These are phyloP conservation scores for Geotrichum fermentans DNA, from an alignment of 1,139 yeast genomes.

Conservation along the genomic window DNA sequence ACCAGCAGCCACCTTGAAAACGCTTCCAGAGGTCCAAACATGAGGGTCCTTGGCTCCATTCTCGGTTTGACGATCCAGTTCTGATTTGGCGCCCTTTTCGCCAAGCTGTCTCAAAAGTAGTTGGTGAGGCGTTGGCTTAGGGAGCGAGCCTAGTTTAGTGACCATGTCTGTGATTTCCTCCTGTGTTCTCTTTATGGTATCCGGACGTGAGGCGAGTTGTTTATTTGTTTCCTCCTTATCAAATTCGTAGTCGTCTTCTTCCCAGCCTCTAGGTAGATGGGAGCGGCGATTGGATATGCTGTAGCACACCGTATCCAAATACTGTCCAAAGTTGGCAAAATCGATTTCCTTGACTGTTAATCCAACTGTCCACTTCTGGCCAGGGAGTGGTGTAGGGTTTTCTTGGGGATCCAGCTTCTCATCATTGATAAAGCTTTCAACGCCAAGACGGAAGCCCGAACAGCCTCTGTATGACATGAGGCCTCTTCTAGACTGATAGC, in stretches of 20 bases:
- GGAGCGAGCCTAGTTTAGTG: slow-evolving; percentile 26
- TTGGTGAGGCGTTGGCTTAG: slow-evolving; percentile 32
- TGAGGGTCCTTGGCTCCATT: slow-evolving; percentile 21
- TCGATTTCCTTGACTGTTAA: too few species aligned
- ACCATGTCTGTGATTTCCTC: slow-evolving; percentile 18
- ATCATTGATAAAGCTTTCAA: slow-evolving; percentile 12
- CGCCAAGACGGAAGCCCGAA: slow-evolving; percentile 13
- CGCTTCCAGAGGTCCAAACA: slow-evolving; percentile 25
- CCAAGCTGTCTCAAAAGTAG: slow-evolving; percentile 28
- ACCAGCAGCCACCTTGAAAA: background rate
- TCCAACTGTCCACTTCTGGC: slow-evolving; percentile 20
- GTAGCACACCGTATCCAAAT: too few species aligned
- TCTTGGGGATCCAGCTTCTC: background rate
- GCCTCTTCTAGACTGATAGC: background rate
- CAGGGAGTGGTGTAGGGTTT: slow-evolving; percentile 13
- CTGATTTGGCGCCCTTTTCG: slow-evolving; percentile 24
- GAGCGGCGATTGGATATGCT: too few species aligned
- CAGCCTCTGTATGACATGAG: background rate
- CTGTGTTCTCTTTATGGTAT: slow-evolving; percentile 14
- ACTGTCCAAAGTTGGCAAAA: too few species aligned
- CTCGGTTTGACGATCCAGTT: slow-evolving; percentile 16
- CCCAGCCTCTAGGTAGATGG: too few species aligned
- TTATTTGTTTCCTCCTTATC: too few species aligned
- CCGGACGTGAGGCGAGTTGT: slow-evolving; percentile 11
- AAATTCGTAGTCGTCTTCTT: too few species aligned